Evolutionary conservation across 1,139 yeast species (phyloP).

Genomic region (Candida albicans): DNA sequence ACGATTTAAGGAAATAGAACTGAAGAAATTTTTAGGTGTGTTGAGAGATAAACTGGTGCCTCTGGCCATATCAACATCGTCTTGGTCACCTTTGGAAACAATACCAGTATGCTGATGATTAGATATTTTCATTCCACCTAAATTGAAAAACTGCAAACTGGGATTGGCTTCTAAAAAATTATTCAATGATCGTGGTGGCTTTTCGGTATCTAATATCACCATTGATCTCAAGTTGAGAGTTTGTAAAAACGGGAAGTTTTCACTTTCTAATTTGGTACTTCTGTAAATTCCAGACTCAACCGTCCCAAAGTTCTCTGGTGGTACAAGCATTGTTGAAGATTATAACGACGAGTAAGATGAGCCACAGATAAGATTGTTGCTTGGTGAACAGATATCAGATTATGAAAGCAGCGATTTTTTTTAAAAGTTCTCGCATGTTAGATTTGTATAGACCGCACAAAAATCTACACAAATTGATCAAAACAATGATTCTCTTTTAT

Average conservation of each 20-base stretch:
- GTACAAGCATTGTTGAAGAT: constrained; percentile 55
- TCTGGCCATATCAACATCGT: constrained; percentile 15
- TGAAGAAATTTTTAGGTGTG: constrained; percentile 1
- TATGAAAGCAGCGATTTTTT: no score
- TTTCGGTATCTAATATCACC: constrained; percentile 67
- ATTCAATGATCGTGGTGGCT: constrained; percentile 57
- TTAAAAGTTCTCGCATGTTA: no score
- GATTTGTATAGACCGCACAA: no score
- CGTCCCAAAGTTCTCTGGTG: constrained; percentile 76
- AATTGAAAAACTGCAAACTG: constrained; percentile 43
- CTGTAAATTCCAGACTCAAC: constrained; percentile 73
- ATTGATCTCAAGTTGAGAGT: constrained; percentile 60
- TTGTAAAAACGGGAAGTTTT: constrained; percentile 64
- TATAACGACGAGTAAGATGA: not conserved
- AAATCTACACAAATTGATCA: no score
- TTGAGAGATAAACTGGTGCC: constrained; percentile 1
- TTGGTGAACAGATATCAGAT: no score
- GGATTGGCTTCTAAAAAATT: constrained; percentile 44
- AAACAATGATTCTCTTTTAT: no score
- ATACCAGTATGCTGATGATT: constrained; percentile 41
- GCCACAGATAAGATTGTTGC: no score
- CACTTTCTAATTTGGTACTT: constrained; percentile 54
- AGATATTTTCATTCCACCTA: constrained; percentile 46
- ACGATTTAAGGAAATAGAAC: constrained; percentile 3
- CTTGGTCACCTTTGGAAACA: constrained; percentile 9